phyloP scores from a whole-genome alignment of 345 rosid genomes.

The Gossypium longicalyx region DNA sequence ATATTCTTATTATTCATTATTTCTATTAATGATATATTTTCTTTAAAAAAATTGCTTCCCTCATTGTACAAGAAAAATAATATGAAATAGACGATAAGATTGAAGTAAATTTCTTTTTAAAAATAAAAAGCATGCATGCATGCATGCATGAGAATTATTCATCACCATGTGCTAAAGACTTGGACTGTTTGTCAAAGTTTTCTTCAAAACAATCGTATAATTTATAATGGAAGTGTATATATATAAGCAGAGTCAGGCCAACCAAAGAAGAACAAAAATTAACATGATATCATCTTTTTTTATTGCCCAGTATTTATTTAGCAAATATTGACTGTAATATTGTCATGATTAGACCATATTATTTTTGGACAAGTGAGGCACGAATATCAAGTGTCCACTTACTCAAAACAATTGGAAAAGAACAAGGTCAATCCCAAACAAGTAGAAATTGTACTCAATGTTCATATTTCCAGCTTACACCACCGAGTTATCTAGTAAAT shows the following conservation, averaged over 20 bases:
- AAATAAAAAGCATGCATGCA: not conserved
- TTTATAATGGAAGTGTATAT: not conserved
- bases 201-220: not conserved
- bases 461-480: too few species aligned
- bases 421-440: not conserved
- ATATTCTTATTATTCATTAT: too few species aligned
- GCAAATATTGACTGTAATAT: not conserved
- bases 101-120: not conserved
- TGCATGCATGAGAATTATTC: not conserved
- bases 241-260: conserved; percentile 4
- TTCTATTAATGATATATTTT: not conserved
- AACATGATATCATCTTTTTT: not conserved
- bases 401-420: too few species aligned
- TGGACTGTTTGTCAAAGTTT: not conserved
- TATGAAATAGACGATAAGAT: not conserved
- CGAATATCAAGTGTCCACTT: too few species aligned
- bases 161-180: not conserved
- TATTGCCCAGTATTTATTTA: not conserved
- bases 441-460: not conserved
- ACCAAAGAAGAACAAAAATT: not conserved
- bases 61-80: not conserved
- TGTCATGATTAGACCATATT: not conserved
- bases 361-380: not conserved
- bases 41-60: not conserved
- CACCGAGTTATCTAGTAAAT: too few species aligned